Evolutionary conservation across 2,329 filamentous ascomycete species (phyloP), one percentile per base, ranked within the genome.

Genomic region (Phyllosticta paracitricarpa): DNA sequence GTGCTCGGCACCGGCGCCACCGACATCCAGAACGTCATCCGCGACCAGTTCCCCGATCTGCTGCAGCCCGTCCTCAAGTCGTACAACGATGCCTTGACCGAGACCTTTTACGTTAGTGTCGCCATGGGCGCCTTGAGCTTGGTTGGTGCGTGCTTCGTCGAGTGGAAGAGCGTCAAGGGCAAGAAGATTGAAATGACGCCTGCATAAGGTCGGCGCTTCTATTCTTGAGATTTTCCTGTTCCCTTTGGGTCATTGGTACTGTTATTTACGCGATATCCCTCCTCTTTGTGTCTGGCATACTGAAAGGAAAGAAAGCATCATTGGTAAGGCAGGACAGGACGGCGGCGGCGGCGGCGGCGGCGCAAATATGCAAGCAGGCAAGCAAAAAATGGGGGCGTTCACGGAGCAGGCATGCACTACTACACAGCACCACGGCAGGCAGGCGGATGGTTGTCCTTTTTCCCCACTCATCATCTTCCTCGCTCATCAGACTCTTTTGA

Each of bases 151-250:
- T 66, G 78, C 0, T 73, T 76, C 6, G 80, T 89, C 65, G 82
- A 89, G 73, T 89, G 85, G 85, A 81, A 78, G 70, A 85, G 77
- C 65, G 84, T 89, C 68, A 89, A 88, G 77, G 83, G 82, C 67
- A 76, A 76, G 68, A 70, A 72, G 56, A 51, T 62, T 22, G 56
- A 66, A 19, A 62, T 62, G 57, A 22, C 19, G 10, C 28, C 56
- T n/a, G 56, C 56, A 35, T 52, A 14, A 51, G 33, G 6, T 19
- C 14, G 28, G 28, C 5, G 28, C 5, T 30, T 30, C 5, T 8
- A 7, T 5, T 30, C 28, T 28, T 30, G 28, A 7, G 6, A 7
- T 30, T 30, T 8, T 30, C 28, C 28, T 30, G 1, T 2, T 30
- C 1, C 10, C 10, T 12, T 22, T 22, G 19, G 19, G 19, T 22